These are phyloP conservation scores for Hemisphaericaspora xylofermentans DNA, from an alignment of 1,139 yeast genomes.

Conservation along the genomic window DNA sequence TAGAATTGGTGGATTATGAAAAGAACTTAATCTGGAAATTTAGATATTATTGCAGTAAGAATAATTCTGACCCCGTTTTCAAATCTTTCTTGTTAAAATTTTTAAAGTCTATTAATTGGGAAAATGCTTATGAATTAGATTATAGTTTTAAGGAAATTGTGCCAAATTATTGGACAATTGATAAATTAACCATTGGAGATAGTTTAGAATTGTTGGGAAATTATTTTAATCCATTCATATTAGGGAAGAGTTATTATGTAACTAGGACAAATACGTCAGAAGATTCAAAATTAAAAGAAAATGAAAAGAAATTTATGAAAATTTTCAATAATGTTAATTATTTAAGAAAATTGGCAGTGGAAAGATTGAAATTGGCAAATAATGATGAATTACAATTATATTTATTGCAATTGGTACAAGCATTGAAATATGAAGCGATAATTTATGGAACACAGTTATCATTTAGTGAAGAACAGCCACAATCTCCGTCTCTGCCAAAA, in stretches of 20 bases:
- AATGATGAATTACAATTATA: slow-evolving; percentile 81
- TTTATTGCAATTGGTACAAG: slow-evolving; percentile 87
- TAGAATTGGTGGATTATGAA: slow-evolving; percentile 77
- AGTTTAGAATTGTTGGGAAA: slow-evolving; percentile 87
- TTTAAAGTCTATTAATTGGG: slow-evolving; percentile 86
- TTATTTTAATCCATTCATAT: slow-evolving; percentile 48
- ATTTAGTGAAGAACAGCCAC: slow-evolving; percentile 12
- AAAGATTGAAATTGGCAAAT: slow-evolving; percentile 71
- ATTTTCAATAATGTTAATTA: slow-evolving; percentile 37
- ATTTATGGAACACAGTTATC: slow-evolving; percentile 20
- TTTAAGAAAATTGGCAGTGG: slow-evolving; percentile 84
- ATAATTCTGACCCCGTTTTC: slow-evolving; percentile 29
- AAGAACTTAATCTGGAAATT: slow-evolving; percentile 91
- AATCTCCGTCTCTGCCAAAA: slow-evolving; percentile 5
- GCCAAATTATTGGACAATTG: slow-evolving; percentile 49
- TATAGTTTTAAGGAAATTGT: slow-evolving; percentile 67
- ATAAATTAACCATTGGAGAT: slow-evolving; percentile 86
- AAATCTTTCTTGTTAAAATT: slow-evolving; percentile 76
- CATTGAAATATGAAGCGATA: slow-evolving; percentile 68
- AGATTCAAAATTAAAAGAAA: slow-evolving; percentile 20
- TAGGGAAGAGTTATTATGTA: slow-evolving; percentile 20
- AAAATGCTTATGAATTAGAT: slow-evolving; percentile 72
- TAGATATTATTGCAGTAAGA: slow-evolving; percentile 78
- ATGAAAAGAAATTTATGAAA: slow-evolving; percentile 32
- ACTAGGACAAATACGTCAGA: not conserved